These are phyloP conservation scores for Aspergillus melleus DNA, from an alignment of 2,329 filamentous ascomycete genomes.

Conservation along the genomic window DNA sequence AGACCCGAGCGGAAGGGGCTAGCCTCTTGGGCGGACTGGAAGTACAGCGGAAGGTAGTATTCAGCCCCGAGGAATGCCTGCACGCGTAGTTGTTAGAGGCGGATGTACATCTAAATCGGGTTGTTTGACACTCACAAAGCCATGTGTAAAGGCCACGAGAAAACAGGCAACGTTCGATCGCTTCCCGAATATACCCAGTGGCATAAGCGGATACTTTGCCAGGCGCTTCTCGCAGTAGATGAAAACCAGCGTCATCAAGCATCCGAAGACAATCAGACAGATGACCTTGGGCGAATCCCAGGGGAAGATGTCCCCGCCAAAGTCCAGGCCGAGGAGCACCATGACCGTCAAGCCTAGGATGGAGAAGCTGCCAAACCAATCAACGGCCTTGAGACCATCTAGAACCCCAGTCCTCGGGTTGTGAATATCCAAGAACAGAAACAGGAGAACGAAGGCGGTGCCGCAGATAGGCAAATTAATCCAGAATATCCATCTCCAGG, in stretches of 20 bases:
- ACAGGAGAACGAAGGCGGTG: conserved; percentile 49
- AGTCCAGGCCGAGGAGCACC: conserved; percentile 55
- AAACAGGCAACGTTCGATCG: conserved; percentile 60
- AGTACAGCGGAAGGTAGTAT: conserved; percentile 73
- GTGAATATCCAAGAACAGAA: conserved; percentile 56
- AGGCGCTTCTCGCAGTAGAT: conserved; percentile 63
- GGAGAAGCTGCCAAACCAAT: conserved; percentile 55
- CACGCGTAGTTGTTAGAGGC: conserved; percentile 29
- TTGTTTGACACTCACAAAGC: conserved; percentile 35
- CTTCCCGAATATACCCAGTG: conserved; percentile 60
- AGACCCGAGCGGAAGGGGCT: conserved; percentile 59
- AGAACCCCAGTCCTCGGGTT: conserved; percentile 53
- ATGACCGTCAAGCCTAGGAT: conserved; percentile 54
- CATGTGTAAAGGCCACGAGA: conserved; percentile 49
- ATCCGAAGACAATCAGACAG: conserved; percentile 54
- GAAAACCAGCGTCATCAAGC: conserved; percentile 52
- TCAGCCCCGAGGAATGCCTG: conserved; percentile 64
- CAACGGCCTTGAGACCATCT: conserved; percentile 53
- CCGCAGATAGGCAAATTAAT: conserved; percentile 56
- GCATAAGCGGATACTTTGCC: conserved; percentile 68
- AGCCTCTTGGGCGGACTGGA: conserved; percentile 66
- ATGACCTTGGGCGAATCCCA: conserved; percentile 58
- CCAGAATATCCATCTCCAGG: conserved; percentile 59
- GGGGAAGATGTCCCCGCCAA: conserved; percentile 54
- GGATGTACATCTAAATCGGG: background rate